Conservation (phyloP, 306 rosid genomes). For the Gynostemma pentaphyllum region DNA sequence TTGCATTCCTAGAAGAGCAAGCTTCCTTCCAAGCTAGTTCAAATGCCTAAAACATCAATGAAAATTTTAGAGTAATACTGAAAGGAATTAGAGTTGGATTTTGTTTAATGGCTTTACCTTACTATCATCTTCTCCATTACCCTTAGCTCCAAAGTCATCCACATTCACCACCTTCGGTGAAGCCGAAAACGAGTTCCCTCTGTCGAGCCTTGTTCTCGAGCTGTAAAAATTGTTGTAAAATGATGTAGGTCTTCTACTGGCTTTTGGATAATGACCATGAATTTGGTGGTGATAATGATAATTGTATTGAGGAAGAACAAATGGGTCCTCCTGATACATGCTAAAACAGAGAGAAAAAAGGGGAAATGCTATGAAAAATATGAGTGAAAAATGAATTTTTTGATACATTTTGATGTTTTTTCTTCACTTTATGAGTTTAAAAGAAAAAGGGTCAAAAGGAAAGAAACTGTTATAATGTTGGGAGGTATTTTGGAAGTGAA, state of each 20-base stretch:
- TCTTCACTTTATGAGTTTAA: background rate
- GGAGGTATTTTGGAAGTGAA: background rate
- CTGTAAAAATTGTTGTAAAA: background rate
- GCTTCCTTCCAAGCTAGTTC: constrained; percentile 49
- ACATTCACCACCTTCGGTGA: constrained; percentile 26
- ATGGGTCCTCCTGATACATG: background rate
- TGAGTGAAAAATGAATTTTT: background rate
- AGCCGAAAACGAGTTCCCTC: background rate
- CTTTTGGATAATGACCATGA: background rate
- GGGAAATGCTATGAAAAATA: constrained; percentile 1
- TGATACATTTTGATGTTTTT: constrained; percentile 3
- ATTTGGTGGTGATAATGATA: background rate
- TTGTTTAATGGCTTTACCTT: constrained; percentile 26
- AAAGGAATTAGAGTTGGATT: background rate
- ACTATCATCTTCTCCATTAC: constrained; percentile 36
- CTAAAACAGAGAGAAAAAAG: constrained; percentile 10
- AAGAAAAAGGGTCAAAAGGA: background rate
- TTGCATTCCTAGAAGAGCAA: constrained; percentile 33
- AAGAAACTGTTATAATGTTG: background rate
- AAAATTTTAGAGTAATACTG: background rate
- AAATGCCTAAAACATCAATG: constrained; percentile 38
- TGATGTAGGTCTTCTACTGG: background rate
- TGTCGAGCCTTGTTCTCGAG: background rate
- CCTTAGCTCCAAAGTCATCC: constrained; percentile 47
- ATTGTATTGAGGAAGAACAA: background rate